Base-by-base conservation (phyloP, 352 stramenopile genomes). In the Pythium chondricola region DNA sequence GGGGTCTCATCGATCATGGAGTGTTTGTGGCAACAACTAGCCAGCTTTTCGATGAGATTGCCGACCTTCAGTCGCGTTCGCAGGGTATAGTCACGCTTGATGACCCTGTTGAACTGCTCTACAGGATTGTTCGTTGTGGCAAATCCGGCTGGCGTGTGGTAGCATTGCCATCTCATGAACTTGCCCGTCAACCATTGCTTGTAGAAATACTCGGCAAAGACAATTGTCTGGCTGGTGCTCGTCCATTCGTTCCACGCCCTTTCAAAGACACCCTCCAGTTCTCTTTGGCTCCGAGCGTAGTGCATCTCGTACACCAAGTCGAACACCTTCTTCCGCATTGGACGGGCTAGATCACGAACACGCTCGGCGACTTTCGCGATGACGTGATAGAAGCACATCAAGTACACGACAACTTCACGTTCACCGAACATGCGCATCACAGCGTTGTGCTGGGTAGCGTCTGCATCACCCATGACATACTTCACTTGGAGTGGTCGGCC, bases 341-440 rank as follows among this genome's bases (percentile, higher is more conserved):
- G 9, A 27, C n/a, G 11, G 4, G 13, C 9, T 8, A 49, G 2
- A 21, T 36, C 22, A 6, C 44, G 38, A 4, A 42, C 11, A 8
- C 18, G 24, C 20, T 58, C 39, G 5, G 18, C 10, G 6, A 48
- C 37, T 9, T 63, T 58, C 3, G 40, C 35, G 7, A 63, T 25
- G 0, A 63, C 43, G n/a, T 58, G 43, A 33, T 44, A 63, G n/a
- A 48, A 58, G 17, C 56, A 63, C 43, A 63, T 63, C 18, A 60
- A 33, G 22, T 59, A 59, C 1, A 38, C 35, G 5, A 58, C 10
- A 6, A 18, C 27, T 22, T n/a, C 30, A 26, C 52, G 32, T 6
- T 38, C n/a, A 31, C 36, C 40, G 17, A 61, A 27, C 4, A 46
- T 42, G 27, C 30, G 22, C 13, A 27, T n/a, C 6, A 62, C 30